Percentiles rank a stretch among this genome's conserved stretches.
phyloP scores from a whole-genome alignment of 345 rosid species.

The Mercurialis annua region DNA sequence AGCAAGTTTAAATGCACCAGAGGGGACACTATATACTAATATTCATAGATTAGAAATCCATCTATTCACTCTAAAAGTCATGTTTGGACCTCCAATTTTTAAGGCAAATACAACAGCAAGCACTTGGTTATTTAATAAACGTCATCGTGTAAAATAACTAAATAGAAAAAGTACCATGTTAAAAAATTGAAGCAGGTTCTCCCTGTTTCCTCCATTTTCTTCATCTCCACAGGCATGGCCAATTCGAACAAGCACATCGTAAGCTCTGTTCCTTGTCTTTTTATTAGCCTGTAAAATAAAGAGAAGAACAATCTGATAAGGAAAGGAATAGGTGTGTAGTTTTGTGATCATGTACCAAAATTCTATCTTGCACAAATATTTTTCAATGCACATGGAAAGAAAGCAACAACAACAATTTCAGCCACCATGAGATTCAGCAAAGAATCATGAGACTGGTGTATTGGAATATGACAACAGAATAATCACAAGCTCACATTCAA shows the following conservation, averaged over 20 bases:
- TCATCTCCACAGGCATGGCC: slow-evolving; percentile 91
- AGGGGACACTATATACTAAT: neutral
- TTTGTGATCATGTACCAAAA: neutral
- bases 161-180: slow-evolving; percentile 52
- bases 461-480: neutral
- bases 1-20: neutral
- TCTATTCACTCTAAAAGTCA: neutral
- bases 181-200: slow-evolving; percentile 66
- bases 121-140: neutral
- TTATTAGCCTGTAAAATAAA: slow-evolving; percentile 60
- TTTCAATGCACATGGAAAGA: neutral
- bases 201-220: slow-evolving; percentile 74
- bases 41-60: neutral
- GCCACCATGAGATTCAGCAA: neutral
- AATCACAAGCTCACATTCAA: neutral
- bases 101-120: slow-evolving; percentile 5
- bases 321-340: neutral
- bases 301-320: slow-evolving; percentile 4
- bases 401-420: neutral
- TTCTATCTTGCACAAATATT: neutral
- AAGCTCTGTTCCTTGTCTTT: slow-evolving; percentile 92
- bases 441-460: neutral
- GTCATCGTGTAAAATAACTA: neutral
- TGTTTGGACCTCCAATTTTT: slow-evolving; percentile 2
- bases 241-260: slow-evolving; percentile 87